Base-by-base conservation (phyloP, 2,329 filamentous ascomycete genomes). In the Chlorencoelia australis region DNA sequence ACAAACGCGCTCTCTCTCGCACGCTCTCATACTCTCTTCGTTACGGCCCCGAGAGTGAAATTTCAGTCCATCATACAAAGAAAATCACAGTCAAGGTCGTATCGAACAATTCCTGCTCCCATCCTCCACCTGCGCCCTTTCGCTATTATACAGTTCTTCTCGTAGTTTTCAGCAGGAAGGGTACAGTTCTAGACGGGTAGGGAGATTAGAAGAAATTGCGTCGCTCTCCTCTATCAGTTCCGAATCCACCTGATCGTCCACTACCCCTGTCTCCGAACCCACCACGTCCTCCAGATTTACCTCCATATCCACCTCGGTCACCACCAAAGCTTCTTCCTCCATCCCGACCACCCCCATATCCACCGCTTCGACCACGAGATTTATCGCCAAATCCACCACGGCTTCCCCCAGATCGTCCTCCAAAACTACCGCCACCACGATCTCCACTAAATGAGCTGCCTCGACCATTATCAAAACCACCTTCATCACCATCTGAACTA, bases 211-310 rank as follows among this genome's bases (percentile, higher is more conserved):
- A 32, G 38, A n/a, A n/a, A n/a, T 32, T 27, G 11, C 40, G 31
- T 26, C 41, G 30, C 11, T 22, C 38, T 13, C 34, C 17, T n/a
- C 40, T 24, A 31, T 33, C 35, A 3, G 33, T 35, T 9, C 31
- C 31, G 5, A 37, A 4, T 7, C 30, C 27, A 18, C 37, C 35
- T 14, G 28, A 19, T 22, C 28, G 43, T 11, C 39, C 30, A 30
- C 27, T 14, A 27, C 38, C 24, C 11, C 24, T 26, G 7, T 41
- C 40, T n/a, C n/a, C n/a, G n/a, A n/a, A n/a, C n/a, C n/a, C n/a
- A 16, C 37, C 30, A 13, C 30, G 20, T 39, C 40, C 33, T 14
- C 30, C 35, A 39, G 33, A 41, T 20, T 42, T 39, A n/a, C 47
- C 40, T 6, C 39, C 21, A 14, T 25, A 30, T 35, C 42, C 39